Percentiles rank a stretch among this genome's conserved stretches.
phyloP scores from a whole-genome alignment of 106 monocot species.

The Platanthera zijinensis region DNA sequence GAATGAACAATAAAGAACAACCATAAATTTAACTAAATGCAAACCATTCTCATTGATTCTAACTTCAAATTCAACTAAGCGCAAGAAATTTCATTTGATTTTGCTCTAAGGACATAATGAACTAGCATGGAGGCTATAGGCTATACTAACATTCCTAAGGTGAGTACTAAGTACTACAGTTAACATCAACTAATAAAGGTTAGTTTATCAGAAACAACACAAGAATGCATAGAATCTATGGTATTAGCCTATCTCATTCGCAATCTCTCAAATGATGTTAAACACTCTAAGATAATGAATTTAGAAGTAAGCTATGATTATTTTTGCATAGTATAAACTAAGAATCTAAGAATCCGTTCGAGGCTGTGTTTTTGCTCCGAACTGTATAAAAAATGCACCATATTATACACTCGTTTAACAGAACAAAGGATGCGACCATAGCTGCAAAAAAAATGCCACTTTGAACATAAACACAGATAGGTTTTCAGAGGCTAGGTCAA shows the following conservation, averaged over 20 bases:
- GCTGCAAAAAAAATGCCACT: no score
- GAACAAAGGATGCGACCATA: no score
- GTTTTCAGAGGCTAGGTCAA: no score
- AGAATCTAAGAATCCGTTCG: no score
- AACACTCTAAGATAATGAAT: not conserved
- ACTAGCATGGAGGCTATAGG: not conserved
- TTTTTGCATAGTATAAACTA: not conserved
- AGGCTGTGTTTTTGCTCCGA: no score
- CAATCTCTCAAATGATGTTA: not conserved
- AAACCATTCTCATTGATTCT: not conserved
- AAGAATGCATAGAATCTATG: not conserved
- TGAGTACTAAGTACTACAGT: not conserved
- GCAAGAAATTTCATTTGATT: not conserved
- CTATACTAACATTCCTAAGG: not conserved
- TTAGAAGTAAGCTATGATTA: not conserved
- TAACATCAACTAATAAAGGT: not conserved
- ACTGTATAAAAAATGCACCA: no score
- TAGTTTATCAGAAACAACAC: not conserved
- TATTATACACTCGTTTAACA: no score
- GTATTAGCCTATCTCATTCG: no score
- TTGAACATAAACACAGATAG: no score
- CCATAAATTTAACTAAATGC: not conserved
- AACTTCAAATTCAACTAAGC: not conserved
- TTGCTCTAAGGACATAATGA: not conserved
- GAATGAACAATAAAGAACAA: not conserved